These are phyloP conservation scores for Phlyctochytrium bullatum DNA, from an alignment of 192 early-diverging fungal species.

Conservation along the genomic window DNA sequence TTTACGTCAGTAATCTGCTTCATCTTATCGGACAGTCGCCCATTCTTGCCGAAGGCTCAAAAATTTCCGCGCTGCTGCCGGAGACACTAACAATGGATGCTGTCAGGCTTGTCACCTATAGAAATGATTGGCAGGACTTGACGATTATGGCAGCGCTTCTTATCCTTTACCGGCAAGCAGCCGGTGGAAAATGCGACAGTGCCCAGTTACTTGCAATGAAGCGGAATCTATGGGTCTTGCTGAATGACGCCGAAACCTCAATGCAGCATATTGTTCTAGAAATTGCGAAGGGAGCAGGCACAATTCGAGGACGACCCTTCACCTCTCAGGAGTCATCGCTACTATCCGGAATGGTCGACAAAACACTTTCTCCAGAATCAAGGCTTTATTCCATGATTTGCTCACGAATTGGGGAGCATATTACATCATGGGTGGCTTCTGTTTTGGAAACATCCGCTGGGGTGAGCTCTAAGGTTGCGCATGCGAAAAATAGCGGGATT, in stretches of 20 bases:
- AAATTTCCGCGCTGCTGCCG: slow-evolving; percentile 27
- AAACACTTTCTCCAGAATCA: slow-evolving; percentile 36
- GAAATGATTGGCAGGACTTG: slow-evolving; percentile 58
- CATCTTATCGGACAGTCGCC: slow-evolving; percentile 28
- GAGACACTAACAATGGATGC: slow-evolving; percentile 50
- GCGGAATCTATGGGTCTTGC: slow-evolving; percentile 45
- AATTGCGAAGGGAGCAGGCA: slow-evolving; percentile 34
- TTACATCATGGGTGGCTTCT: background rate
- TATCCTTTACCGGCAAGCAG: slow-evolving; percentile 41
- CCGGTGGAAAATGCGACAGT: slow-evolving; percentile 24
- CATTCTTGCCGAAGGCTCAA: slow-evolving; percentile 12
- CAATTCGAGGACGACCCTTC: slow-evolving; percentile 34
- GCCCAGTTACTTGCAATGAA: background rate
- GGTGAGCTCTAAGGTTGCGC: background rate
- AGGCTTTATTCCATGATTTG: slow-evolving; percentile 43
- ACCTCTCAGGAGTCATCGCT: slow-evolving; percentile 12
- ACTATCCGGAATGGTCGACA: slow-evolving; percentile 38
- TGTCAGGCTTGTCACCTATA: slow-evolving; percentile 37
- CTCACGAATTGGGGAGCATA: slow-evolving; percentile 23
- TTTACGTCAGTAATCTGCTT: slow-evolving; percentile 32
- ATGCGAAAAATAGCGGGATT: slow-evolving; percentile 2
- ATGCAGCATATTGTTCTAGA: slow-evolving; percentile 49
- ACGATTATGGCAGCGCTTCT: slow-evolving; percentile 45
- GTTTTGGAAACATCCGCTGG: background rate
- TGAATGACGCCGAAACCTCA: slow-evolving; percentile 53